These are phyloP conservation scores for Saccharomyces pastorianus DNA, from an alignment of 1,139 yeast species.

Conservation along the genomic window DNA sequence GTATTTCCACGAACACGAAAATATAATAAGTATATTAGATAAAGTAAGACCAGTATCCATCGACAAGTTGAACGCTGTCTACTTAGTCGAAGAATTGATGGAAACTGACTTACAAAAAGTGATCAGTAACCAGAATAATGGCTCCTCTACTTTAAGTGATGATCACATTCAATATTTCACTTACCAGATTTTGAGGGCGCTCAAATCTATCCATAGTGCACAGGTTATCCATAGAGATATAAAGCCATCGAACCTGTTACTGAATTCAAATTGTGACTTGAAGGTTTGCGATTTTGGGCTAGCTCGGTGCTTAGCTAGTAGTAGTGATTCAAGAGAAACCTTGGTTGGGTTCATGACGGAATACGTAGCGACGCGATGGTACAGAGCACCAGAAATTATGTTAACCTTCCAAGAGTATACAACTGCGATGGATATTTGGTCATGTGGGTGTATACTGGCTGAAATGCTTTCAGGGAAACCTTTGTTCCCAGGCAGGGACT, in stretches of 20 bases:
- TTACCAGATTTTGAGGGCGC: constrained; percentile 56
- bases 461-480: constrained; percentile 59
- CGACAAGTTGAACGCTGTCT: constrained; percentile 61
- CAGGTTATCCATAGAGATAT: constrained; percentile 78
- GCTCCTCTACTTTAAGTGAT: constrained; percentile 38
- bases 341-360: constrained; percentile 53
- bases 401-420: constrained; percentile 60
- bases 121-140: constrained; percentile 31
- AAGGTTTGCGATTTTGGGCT: constrained; percentile 92
- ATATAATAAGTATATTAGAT: constrained; percentile 88
- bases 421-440: constrained; percentile 69
- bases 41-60: constrained; percentile 68
- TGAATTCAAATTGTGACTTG: constrained; percentile 85
- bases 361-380: constrained; percentile 76
- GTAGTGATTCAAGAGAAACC: constrained; percentile 35
- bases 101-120: constrained; percentile 59
- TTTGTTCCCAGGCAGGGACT: constrained; percentile 73
- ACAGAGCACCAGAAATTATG: constrained; percentile 75
- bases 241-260: constrained; percentile 76
- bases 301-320: constrained; percentile 73
- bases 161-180: constrained; percentile 63
- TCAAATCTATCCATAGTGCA: constrained; percentile 58
- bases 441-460: constrained; percentile 69
- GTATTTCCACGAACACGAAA: constrained; percentile 84
- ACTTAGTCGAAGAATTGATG: constrained; percentile 64